Conservation (phyloP, 768 basidiomycete species). For the Auriscalpium microsporum region DNA sequence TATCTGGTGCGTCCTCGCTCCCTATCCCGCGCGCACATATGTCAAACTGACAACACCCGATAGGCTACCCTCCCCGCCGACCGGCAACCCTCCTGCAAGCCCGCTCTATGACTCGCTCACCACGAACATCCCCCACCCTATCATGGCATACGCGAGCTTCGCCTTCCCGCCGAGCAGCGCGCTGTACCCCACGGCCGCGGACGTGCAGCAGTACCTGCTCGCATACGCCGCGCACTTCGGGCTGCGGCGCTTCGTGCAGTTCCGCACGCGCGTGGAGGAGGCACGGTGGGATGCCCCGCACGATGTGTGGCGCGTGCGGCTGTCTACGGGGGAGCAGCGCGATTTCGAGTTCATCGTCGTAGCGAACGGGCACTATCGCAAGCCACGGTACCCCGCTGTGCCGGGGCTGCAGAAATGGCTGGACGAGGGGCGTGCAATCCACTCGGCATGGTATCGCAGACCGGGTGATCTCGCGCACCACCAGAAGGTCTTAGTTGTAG, state of each 20-base stretch:
- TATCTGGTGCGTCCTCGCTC: conserved; percentile 49
- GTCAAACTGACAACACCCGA: neutral
- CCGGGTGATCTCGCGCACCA: conserved; percentile 29
- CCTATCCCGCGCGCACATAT: neutral
- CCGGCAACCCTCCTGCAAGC: conserved; percentile 47
- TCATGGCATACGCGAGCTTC: conserved; percentile 62
- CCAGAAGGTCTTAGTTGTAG: conserved; percentile 37
- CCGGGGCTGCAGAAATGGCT: conserved; percentile 59
- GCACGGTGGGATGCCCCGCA: conserved; percentile 30
- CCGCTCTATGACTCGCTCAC: conserved; percentile 74
- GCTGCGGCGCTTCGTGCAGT: conserved; percentile 51
- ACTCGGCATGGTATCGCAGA: conserved; percentile 62
- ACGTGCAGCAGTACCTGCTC: conserved; percentile 62
- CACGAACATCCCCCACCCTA: conserved; percentile 73
- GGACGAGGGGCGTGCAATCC: conserved; percentile 39
- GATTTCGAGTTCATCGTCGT: conserved; percentile 61
- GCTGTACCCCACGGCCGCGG: conserved; percentile 54
- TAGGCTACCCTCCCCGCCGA: conserved; percentile 49
- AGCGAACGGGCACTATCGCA: conserved; percentile 67
- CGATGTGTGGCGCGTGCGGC: conserved; percentile 41
- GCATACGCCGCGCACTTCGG: conserved; percentile 56
- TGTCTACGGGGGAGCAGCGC: conserved; percentile 27
- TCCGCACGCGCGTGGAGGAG: conserved; percentile 48
- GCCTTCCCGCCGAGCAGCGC: conserved; percentile 65
- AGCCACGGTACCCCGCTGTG: conserved; percentile 52